Percentiles rank a stretch among this genome's conserved stretches.
phyloP scores from a whole-genome alignment of 73 alveolate genomes.

The Blepharisma stoltei region DNA sequence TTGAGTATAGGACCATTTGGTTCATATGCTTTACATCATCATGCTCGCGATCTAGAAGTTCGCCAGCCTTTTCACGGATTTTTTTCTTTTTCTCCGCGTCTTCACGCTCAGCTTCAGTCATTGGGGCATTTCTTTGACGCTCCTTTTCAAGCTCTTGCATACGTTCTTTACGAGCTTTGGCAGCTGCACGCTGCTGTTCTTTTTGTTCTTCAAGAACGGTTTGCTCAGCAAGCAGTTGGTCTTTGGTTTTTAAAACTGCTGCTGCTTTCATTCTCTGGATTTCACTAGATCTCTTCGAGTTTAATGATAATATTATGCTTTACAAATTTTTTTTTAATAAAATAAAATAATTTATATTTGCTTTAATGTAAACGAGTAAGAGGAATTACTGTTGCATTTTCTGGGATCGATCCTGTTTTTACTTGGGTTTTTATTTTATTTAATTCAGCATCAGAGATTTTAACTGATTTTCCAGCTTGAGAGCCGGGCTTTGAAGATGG shows the following conservation, averaged over 20 bases:
- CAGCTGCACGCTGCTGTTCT: constrained; percentile 33
- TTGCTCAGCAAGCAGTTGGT: constrained; percentile 24
- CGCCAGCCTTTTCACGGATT: constrained; percentile 48
- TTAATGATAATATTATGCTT: constrained; percentile 30
- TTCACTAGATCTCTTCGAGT: no score
- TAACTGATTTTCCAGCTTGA: neutral
- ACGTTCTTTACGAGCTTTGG: constrained; percentile 47
- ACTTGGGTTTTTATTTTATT: neutral
- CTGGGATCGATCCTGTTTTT: neutral
- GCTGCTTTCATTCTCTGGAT: constrained; percentile 36
- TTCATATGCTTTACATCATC: constrained; percentile 85
- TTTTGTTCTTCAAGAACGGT: constrained; percentile 30
- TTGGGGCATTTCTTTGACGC: constrained; percentile 35
- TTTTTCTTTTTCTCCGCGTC: constrained; percentile 16
- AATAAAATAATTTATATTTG: no score
- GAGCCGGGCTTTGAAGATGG: neutral
- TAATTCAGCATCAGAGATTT: neutral
- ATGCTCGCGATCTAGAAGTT: constrained; percentile 59
- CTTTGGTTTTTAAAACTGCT: constrained; percentile 24
- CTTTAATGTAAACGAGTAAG: no score
- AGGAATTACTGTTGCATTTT: constrained; percentile 14
- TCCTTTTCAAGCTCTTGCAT: constrained; percentile 30
- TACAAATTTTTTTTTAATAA: no score
- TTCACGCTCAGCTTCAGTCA: constrained; percentile 49
- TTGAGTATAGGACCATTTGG: constrained; percentile 76